Evolutionary conservation across 139 green algal species (phyloP).

Genomic region (Desmodesmus armatus): DNA sequence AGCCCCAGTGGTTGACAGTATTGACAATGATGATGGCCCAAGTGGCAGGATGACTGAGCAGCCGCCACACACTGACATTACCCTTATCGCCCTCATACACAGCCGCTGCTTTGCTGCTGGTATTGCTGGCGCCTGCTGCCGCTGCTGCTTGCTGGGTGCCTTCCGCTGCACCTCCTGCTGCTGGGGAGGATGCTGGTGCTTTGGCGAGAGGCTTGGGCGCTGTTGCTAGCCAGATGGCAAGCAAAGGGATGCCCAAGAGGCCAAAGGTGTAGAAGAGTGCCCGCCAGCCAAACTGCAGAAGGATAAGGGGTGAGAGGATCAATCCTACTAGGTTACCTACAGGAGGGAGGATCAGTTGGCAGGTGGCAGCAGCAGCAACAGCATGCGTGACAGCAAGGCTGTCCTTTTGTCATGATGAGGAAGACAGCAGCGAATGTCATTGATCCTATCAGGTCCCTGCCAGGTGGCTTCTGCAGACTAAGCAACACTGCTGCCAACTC

Average conservation of each 20-base stretch:
- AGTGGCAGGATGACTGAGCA: conserved; percentile 71
- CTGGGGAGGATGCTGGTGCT: neutral
- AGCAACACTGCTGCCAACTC: no score
- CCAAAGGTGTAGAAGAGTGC: conserved; percentile 87
- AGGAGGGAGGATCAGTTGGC: neutral
- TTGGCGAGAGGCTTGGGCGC: conserved; percentile 60
- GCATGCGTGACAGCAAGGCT: no score
- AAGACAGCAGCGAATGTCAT: no score
- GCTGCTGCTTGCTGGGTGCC: neutral
- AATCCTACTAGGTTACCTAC: conserved; percentile 89
- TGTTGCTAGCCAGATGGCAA: conserved; percentile 74
- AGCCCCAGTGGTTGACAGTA: conserved; percentile 90
- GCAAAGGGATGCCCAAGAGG: conserved; percentile 74
- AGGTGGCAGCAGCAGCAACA: neutral
- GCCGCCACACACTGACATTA: conserved; percentile 24
- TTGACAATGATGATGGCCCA: conserved; percentile 93
- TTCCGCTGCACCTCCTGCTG: neutral
- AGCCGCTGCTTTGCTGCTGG: neutral
- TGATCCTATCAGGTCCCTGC: no score
- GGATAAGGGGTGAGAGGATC: conserved; percentile 81
- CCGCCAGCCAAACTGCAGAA: conserved; percentile 80
- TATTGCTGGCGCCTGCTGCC: neutral
- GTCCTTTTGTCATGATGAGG: no score
- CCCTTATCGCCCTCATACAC: neutral
- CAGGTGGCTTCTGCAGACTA: no score